Conservation (phyloP, 257 asterid species). For the Petunia axillaris region DNA sequence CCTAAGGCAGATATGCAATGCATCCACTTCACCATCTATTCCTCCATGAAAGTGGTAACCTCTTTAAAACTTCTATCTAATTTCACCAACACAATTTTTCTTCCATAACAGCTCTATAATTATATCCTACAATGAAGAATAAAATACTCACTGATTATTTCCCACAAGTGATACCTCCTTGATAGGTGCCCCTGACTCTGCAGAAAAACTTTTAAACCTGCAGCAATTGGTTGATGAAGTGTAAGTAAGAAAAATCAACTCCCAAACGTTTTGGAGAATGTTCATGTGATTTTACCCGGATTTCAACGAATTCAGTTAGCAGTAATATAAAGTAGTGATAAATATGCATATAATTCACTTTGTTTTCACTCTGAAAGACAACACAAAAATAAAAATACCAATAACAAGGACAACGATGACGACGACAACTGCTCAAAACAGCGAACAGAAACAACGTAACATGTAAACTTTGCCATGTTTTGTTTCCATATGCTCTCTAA, state of each 20-base stretch:
- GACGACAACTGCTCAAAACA: not conserved
- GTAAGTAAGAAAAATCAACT: not conserved
- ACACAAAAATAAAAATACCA: not conserved
- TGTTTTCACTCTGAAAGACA: too few species aligned
- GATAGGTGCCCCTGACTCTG: constrained; percentile 39
- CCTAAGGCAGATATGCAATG: not conserved
- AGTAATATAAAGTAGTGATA: too few species aligned
- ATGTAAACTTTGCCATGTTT: too few species aligned
- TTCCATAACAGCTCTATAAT: not conserved
- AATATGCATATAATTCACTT: too few species aligned
- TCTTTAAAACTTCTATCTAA: too few species aligned
- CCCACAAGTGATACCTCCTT: constrained; percentile 31
- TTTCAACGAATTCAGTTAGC: too few species aligned
- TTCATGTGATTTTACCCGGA: too few species aligned
- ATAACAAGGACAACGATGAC: not conserved
- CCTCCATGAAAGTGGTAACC: too few species aligned
- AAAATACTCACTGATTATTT: constrained; percentile 40
- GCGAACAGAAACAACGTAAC: not conserved
- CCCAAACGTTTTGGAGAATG: not conserved
- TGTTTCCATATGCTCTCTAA: too few species aligned
- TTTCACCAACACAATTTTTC: too few species aligned
- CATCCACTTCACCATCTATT: too few species aligned
- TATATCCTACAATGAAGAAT: not conserved
- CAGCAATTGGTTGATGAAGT: constrained; percentile 1
- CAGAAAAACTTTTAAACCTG: constrained; percentile 46